These are phyloP conservation scores for Biscogniauxia mediterranea DNA, from an alignment of 2,329 filamentous ascomycete species.

Conservation along the genomic window DNA sequence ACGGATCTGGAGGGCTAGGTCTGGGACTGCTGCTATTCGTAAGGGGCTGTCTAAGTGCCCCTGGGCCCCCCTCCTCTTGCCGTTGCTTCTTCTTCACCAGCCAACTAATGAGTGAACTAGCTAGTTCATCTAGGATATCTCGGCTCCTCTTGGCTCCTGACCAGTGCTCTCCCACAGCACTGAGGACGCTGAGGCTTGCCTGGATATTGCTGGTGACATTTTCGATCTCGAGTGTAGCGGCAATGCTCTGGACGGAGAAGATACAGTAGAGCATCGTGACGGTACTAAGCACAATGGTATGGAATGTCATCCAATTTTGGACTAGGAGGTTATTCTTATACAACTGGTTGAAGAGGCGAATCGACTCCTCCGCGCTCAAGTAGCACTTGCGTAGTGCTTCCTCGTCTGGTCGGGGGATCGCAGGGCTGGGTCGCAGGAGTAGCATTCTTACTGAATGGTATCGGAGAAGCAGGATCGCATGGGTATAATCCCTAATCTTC, in stretches of 20 bases:
- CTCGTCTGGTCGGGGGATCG: conserved; percentile 45
- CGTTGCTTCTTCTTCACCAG: conserved; percentile 9
- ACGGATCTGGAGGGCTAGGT: background rate
- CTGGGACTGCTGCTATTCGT: background rate
- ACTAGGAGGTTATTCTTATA: conserved; percentile 44
- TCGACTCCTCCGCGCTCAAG: conserved; percentile 39
- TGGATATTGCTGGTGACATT: conserved; percentile 41
- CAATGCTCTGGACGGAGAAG: conserved; percentile 43
- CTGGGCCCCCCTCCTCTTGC: background rate
- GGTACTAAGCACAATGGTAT: conserved; percentile 45
- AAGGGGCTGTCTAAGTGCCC: background rate
- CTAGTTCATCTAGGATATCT: conserved; percentile 42
- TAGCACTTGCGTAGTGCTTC: conserved; percentile 42
- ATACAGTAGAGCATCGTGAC: conserved; percentile 52
- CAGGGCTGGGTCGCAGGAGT: conserved; percentile 49
- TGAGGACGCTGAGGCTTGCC: conserved; percentile 45
- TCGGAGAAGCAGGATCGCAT: conserved; percentile 40
- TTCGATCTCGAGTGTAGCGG: conserved; percentile 36
- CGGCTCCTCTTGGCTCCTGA: conserved; percentile 46
- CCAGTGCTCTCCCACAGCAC: conserved; percentile 52
- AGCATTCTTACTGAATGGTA: conserved; percentile 50
- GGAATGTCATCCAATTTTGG: conserved; percentile 48
- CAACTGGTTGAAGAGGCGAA: conserved; percentile 41
- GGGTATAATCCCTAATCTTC: conserved; percentile 24
- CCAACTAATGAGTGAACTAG: conserved; percentile 11